Conservation (phyloP, 352 stramenopile species). For the Phytophthora fragariaefolia region DNA sequence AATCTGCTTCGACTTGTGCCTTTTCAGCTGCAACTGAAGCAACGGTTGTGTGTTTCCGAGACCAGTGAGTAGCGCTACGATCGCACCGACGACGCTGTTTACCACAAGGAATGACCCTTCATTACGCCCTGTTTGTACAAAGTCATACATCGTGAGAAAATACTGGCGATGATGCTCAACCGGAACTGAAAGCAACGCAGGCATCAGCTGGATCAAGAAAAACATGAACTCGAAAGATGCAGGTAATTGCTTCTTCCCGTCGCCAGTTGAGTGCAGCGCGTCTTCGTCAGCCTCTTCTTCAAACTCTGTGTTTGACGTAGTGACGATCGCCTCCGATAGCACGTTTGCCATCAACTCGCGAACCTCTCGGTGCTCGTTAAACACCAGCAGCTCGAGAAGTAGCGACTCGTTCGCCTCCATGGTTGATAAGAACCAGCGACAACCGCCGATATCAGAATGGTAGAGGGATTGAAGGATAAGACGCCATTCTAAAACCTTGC, state of each 20-base stretch:
- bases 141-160: constrained; percentile 77
- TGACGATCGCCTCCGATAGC: constrained; percentile 72
- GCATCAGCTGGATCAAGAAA: constrained; percentile 81
- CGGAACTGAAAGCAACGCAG: constrained; percentile 68
- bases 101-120: constrained; percentile 85
- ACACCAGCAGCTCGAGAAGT: constrained; percentile 76
- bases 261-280: constrained; percentile 1
- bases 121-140: constrained; percentile 82
- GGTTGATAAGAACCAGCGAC: constrained; percentile 74
- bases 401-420: constrained; percentile 69
- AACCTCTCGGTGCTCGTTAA: constrained; percentile 70
- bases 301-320: constrained; percentile 57
- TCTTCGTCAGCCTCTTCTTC: constrained; percentile 42
- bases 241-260: constrained; percentile 54
- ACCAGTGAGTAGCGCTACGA: constrained; percentile 73
- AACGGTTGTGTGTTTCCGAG: constrained; percentile 63
- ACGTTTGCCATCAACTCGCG: constrained; percentile 77
- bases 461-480: constrained; percentile 75
- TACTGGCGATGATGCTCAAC: constrained; percentile 76
- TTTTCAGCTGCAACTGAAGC: constrained; percentile 70
- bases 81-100: constrained; percentile 81
- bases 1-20: constrained; percentile 72
- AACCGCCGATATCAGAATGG: constrained; percentile 68
- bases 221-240: constrained; percentile 86
- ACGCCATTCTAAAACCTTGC: constrained; percentile 79